These are phyloP conservation scores for Ramularia endophylla DNA, from an alignment of 2,329 filamentous ascomycete species.

Conservation along the genomic window DNA sequence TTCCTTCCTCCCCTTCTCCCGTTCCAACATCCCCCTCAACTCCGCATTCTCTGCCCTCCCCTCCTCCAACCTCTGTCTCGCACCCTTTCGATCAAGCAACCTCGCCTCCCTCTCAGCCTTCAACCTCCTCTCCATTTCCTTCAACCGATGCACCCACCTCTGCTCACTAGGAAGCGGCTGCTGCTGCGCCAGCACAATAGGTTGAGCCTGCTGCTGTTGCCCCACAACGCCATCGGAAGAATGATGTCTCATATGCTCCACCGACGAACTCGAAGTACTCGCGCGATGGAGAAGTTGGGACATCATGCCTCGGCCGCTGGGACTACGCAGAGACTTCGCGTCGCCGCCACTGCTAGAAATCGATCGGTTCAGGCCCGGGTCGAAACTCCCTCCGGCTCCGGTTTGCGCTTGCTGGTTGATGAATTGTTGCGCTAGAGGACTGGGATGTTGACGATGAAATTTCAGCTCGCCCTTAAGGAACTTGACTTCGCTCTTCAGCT, in stretches of 20 bases:
- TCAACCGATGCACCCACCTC: slow-evolving; percentile 76
- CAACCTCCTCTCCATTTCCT: slow-evolving; percentile 80
- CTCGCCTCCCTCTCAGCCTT: slow-evolving; percentile 86
- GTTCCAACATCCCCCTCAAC: slow-evolving; percentile 58
- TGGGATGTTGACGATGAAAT: slow-evolving; percentile 51
- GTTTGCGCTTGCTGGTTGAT: slow-evolving; percentile 25
- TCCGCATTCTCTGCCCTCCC: slow-evolving; percentile 69
- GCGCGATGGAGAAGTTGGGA: slow-evolving; percentile 40
- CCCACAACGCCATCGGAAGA: background rate
- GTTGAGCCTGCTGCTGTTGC: slow-evolving; percentile 33
- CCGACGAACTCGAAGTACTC: slow-evolving; percentile 32
- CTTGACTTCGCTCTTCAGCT: slow-evolving; percentile 56
- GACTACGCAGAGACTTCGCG: slow-evolving; percentile 14
- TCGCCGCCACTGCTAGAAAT: slow-evolving; percentile 15
- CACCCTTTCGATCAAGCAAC: slow-evolving; percentile 76
- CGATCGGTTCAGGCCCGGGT: slow-evolving; percentile 4
- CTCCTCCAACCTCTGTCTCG: slow-evolving; percentile 71
- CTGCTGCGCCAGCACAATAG: slow-evolving; percentile 35
- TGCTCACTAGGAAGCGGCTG: slow-evolving; percentile 53
- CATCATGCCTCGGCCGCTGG: slow-evolving; percentile 38
- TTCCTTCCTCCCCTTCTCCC: slow-evolving; percentile 43
- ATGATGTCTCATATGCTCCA: slow-evolving; percentile 35
- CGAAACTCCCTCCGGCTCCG: background rate
- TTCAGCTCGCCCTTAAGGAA: slow-evolving; percentile 56
- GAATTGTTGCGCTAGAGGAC: slow-evolving; percentile 29